Evolutionary conservation across 2,329 filamentous ascomycete genomes (phyloP).

Genomic region (Paecilomyces dactylethromorphus): DNA sequence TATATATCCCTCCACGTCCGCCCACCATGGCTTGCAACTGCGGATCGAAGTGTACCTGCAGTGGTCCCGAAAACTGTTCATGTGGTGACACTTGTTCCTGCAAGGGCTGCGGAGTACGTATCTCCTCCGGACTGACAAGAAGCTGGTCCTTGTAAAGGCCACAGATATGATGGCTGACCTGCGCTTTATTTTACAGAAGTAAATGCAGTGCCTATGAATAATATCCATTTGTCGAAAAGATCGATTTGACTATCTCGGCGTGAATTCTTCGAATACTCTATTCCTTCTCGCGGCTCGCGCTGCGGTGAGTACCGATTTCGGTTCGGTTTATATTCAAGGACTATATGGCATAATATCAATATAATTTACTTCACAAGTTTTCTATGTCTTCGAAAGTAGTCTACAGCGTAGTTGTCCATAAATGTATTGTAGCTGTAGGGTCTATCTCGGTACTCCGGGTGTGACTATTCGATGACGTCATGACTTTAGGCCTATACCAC

Average conservation of each 20-base stretch:
- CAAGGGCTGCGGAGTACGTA: slow-evolving; percentile 34
- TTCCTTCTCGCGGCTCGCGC: too few species aligned
- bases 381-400: too few species aligned
- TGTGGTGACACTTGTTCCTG: slow-evolving; percentile 28
- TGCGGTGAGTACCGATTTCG: too few species aligned
- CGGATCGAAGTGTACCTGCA: slow-evolving; percentile 26
- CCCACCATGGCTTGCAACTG: slow-evolving; percentile 28
- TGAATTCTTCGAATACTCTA: too few species aligned
- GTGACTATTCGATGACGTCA: too few species aligned
- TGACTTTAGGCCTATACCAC: too few species aligned
- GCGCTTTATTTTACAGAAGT: neutral
- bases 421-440: too few species aligned
- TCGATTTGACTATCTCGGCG: neutral
- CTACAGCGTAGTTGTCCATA: too few species aligned
- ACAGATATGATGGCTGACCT: slow-evolving; percentile 1
- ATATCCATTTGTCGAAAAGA: neutral
- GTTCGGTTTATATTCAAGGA: too few species aligned
- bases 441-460: too few species aligned
- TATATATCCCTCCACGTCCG: neutral
- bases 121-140: neutral
- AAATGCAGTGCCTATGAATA: neutral
- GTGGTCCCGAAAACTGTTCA: slow-evolving; percentile 23
- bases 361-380: too few species aligned
- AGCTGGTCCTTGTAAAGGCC: neutral
- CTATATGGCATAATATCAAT: too few species aligned